Evolutionary conservation across 345 rosid genomes (phyloP).

Genomic region (Noccaea caerulescens): DNA sequence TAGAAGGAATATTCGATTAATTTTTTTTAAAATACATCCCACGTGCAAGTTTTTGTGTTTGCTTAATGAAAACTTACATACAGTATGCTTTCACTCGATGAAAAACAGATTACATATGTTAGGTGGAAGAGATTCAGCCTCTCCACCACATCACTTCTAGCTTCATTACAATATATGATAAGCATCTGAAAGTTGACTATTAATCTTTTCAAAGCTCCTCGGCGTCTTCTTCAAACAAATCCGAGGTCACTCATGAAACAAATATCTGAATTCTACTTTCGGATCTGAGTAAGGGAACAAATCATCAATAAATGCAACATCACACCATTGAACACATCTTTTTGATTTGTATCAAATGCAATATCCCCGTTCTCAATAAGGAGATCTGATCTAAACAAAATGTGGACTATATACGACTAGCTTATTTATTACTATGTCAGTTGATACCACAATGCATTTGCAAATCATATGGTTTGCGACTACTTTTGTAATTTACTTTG

Average conservation of each 20-base stretch:
- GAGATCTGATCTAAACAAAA: not conserved
- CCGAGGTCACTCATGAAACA: not conserved
- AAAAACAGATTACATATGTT: not conserved
- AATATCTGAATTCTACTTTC: not conserved
- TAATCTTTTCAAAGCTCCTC: not conserved
- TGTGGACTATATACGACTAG: not conserved
- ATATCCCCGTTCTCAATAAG: not conserved
- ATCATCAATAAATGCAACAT: not conserved
- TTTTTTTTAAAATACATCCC: too few species aligned
- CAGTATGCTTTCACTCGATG: not conserved
- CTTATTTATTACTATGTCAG: too few species aligned
- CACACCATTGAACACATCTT: not conserved
- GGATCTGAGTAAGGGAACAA: not conserved
- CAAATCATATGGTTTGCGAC: not conserved
- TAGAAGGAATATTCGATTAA: not conserved
- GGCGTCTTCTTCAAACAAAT: not conserved
- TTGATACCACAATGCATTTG: not conserved
- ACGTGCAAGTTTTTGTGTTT: not conserved
- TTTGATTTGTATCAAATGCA: not conserved
- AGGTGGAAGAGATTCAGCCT: not conserved
- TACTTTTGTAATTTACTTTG: not conserved
- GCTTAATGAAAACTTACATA: not conserved
- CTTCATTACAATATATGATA: not conserved
- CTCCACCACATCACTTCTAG: constrained; percentile 13
- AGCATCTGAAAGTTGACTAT: not conserved